A percentile compares a stretch with the other conserved stretches of the same genome.
Conservation (phyloP, 2,329 filamentous ascomycete species). For the Didymella segeticola region DNA sequence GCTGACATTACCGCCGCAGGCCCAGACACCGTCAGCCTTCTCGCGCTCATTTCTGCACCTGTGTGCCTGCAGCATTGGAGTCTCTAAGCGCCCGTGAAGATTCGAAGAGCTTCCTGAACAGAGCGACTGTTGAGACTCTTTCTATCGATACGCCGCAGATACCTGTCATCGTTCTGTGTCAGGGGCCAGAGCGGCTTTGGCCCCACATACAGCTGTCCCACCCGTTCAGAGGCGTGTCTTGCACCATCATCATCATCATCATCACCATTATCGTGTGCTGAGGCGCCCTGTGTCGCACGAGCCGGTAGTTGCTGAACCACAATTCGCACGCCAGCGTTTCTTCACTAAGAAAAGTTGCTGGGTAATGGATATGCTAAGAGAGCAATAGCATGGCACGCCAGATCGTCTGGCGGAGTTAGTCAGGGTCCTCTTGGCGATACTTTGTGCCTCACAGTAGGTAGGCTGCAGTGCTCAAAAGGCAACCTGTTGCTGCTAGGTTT, state of each 20-base stretch:
- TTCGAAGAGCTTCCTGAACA: not conserved
- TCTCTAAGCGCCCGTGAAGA: too few relatives aligned
- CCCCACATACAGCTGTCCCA: constrained; percentile 16
- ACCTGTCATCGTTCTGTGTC: constrained; percentile 7
- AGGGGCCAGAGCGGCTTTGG: constrained; percentile 1
- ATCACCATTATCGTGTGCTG: too few relatives aligned
- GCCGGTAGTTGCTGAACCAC: too few relatives aligned
- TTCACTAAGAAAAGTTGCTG: too few relatives aligned
- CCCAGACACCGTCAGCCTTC: not conserved
- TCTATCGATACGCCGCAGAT: not conserved
- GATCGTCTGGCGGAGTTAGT: too few relatives aligned
- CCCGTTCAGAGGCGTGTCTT: constrained; percentile 14
- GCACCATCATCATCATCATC: constrained; percentile 11
- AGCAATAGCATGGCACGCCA: too few relatives aligned
- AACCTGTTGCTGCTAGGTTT: too few relatives aligned
- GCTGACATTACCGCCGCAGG: constrained; percentile 14
- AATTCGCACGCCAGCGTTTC: too few relatives aligned
- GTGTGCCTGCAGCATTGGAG: not conserved
- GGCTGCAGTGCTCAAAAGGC: too few relatives aligned
- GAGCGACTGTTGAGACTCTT: not conserved
- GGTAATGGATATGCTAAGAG: too few relatives aligned
- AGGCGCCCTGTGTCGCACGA: constrained; percentile 4
- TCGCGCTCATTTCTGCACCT: not conserved
- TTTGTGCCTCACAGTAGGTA: too few relatives aligned
- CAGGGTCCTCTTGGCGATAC: too few relatives aligned